Evolutionary conservation across 2,329 filamentous ascomycete species (phyloP).

Genomic region (Ceratocystis smalleyi): DNA sequence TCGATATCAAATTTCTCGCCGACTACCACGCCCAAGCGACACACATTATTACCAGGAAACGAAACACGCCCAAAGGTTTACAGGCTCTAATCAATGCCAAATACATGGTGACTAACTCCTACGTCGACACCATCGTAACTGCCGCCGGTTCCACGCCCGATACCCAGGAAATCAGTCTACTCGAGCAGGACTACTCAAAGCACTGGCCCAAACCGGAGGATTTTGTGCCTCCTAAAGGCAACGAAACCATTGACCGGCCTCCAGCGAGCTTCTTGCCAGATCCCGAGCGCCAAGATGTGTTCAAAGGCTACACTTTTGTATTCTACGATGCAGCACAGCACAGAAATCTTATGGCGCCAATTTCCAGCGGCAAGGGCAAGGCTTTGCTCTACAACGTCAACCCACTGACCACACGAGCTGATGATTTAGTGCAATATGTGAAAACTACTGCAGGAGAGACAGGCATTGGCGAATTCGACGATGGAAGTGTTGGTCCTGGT

Average conservation of each 20-base stretch:
- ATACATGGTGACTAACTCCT: slow-evolving; percentile 59
- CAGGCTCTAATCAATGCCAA: slow-evolving; percentile 72
- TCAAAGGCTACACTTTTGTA: slow-evolving; percentile 76
- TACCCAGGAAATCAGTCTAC: slow-evolving; percentile 33
- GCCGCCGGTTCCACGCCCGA: slow-evolving; percentile 28
- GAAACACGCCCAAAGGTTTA: slow-evolving; percentile 76
- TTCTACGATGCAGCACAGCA: slow-evolving; percentile 67
- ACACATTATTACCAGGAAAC: slow-evolving; percentile 74
- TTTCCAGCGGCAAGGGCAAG: slow-evolving; percentile 72
- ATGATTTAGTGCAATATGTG: slow-evolving; percentile 66
- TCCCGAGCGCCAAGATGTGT: slow-evolving; percentile 49
- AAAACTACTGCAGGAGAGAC: slow-evolving; percentile 61
- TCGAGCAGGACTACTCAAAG: slow-evolving; percentile 67
- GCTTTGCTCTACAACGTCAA: slow-evolving; percentile 50
- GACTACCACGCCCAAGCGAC: slow-evolving; percentile 63
- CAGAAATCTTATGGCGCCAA: slow-evolving; percentile 55
- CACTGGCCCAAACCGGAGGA: slow-evolving; percentile 62
- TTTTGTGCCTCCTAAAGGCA: slow-evolving; percentile 57
- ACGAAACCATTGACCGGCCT: slow-evolving; percentile 56
- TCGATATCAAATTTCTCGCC: slow-evolving; percentile 75
- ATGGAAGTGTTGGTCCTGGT: slow-evolving; percentile 49
- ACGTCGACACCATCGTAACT: slow-evolving; percentile 54
- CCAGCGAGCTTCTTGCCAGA: slow-evolving; percentile 60
- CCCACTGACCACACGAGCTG: slow-evolving; percentile 47
- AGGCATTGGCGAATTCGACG: slow-evolving; percentile 46